Percentiles rank a stretch among this genome's conserved stretches.
These are phyloP conservation scores for Taxawa tesnikishii DNA, from an alignment of 2,329 filamentous ascomycete genomes.

Conservation along the genomic window DNA sequence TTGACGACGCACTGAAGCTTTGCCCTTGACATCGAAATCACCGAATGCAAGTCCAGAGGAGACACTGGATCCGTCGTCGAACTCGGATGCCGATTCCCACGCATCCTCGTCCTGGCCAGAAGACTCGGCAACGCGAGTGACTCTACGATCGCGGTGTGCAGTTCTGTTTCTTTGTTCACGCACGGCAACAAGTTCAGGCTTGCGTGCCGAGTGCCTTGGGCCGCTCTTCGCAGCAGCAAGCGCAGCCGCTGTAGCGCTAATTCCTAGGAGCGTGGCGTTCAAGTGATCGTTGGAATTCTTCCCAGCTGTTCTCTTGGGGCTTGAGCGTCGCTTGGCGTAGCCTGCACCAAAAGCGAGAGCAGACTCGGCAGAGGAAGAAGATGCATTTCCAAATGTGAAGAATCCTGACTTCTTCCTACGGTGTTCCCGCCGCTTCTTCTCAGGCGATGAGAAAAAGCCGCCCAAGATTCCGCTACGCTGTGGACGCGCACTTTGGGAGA, in stretches of 20 bases:
- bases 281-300: slow-evolving; percentile 32
- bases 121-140: slow-evolving; percentile 12
- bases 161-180: slow-evolving; percentile 14
- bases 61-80: slow-evolving; percentile 40
- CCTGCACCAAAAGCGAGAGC: slow-evolving; percentile 28
- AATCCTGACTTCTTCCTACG: slow-evolving; percentile 28
- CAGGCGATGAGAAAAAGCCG: slow-evolving; percentile 16
- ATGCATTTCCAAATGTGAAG: slow-evolving; percentile 36
- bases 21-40: slow-evolving; percentile 24
- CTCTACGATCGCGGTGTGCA: slow-evolving; percentile 9
- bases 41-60: slow-evolving; percentile 52
- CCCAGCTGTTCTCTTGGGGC: slow-evolving; percentile 7
- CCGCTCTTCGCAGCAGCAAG: slow-evolving; percentile 29
- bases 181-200: slow-evolving; percentile 21
- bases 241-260: slow-evolving; percentile 37
- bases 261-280: slow-evolving; percentile 31
- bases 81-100: slow-evolving; percentile 48
- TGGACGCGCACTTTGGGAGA: slow-evolving; percentile 7
- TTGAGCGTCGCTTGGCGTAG: slow-evolving; percentile 11
- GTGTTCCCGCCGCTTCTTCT: slow-evolving; percentile 11
- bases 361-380: slow-evolving; percentile 33
- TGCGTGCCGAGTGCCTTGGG: slow-evolving; percentile 14
- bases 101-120: slow-evolving; percentile 43
- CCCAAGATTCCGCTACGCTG: slow-evolving; percentile 14
- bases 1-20: slow-evolving; percentile 22